These are phyloP conservation scores for Wallacemonas collosoma DNA, from an alignment of 208 protist species.

Conservation along the genomic window DNA sequence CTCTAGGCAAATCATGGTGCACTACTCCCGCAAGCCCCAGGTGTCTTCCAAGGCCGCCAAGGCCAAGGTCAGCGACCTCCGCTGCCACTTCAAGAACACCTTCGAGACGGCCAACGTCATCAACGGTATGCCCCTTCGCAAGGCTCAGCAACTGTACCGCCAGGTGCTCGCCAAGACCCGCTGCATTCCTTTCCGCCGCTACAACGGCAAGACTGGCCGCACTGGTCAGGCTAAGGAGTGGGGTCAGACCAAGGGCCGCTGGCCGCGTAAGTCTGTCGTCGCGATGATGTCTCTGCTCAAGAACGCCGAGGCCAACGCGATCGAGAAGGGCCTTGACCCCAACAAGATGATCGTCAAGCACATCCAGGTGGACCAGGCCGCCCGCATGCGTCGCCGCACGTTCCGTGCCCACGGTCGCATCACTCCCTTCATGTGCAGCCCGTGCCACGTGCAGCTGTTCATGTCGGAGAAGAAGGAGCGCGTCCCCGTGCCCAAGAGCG, in stretches of 20 bases:
- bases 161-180: constrained; percentile 94
- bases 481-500: constrained; percentile 36
- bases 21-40: constrained; percentile 93
- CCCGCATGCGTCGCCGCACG: constrained; percentile 92
- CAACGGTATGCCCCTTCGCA: constrained; percentile 91
- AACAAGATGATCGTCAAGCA: constrained; percentile 93
- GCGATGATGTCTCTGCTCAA: constrained; percentile 84
- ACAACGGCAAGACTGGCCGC: constrained; percentile 92
- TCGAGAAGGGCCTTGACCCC: constrained; percentile 91
- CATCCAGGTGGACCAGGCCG: constrained; percentile 92
- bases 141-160: constrained; percentile 93
- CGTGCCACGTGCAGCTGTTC: constrained; percentile 91
- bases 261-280: constrained; percentile 78
- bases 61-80: constrained; percentile 69
- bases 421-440: constrained; percentile 93
- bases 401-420: constrained; percentile 97
- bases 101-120: constrained; percentile 93
- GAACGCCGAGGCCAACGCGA: constrained; percentile 86
- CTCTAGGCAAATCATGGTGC: constrained; percentile 74
- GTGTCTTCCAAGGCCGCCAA: constrained; percentile 86
- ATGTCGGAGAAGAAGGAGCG: constrained; percentile 46
- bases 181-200: constrained; percentile 95
- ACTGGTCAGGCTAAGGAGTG: constrained; percentile 93
- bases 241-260: constrained; percentile 88
- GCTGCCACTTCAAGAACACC: constrained; percentile 94